Conservation (phyloP, 164 flowering plant species). For the Sextonia rubra region DNA sequence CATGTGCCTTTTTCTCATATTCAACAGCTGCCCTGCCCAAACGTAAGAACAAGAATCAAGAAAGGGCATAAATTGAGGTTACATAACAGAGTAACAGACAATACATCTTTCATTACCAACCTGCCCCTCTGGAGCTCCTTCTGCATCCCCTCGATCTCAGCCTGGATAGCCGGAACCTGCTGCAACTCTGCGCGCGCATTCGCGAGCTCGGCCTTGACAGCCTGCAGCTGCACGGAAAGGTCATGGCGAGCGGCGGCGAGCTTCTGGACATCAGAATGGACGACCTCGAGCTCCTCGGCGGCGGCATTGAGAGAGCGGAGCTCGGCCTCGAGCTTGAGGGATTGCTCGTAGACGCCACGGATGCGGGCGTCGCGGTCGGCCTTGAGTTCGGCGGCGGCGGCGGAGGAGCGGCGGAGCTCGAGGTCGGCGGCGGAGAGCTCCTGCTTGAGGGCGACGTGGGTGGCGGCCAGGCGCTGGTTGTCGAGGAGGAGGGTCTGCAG, state of each 20-base stretch:
- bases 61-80: not conserved
- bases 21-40: constrained; percentile 60
- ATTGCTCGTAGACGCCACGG: constrained; percentile 53
- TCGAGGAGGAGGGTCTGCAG: constrained; percentile 64
- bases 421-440: constrained; percentile 52
- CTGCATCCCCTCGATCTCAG: constrained; percentile 45
- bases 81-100: not conserved
- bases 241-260: constrained; percentile 31
- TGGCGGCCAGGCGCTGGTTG: constrained; percentile 63
- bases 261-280: constrained; percentile 42
- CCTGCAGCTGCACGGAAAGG: constrained; percentile 34
- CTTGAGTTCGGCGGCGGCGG: constrained; percentile 42
- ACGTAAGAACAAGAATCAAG: not conserved
- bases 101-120: constrained; percentile 27
- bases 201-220: constrained; percentile 30
- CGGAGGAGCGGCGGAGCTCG: constrained; percentile 52
- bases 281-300: constrained; percentile 46
- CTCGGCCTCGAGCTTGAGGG: constrained; percentile 59
- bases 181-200: constrained; percentile 29
- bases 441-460: constrained; percentile 69
- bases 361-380: constrained; percentile 60
- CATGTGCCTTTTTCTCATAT: constrained; percentile 52
- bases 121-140: constrained; percentile 70
- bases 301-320: constrained; percentile 34
- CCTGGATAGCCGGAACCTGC: constrained; percentile 30